Evolutionary conservation across 768 basidiomycete species (phyloP), one percentile per base, ranked within the genome.

Genomic region (Amanita exitialis): DNA sequence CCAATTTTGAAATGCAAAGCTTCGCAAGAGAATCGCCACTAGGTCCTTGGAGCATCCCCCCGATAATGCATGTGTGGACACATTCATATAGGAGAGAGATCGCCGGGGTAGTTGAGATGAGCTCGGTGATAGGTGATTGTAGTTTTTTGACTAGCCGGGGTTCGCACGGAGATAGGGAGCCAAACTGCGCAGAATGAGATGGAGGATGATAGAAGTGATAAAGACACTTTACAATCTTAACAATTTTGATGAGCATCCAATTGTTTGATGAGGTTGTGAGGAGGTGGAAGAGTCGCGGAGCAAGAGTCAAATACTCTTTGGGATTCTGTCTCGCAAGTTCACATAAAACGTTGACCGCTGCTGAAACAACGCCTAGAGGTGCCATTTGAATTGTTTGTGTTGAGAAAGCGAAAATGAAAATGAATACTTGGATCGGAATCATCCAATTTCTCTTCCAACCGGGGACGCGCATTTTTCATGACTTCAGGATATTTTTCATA

Each of bases 231-330:
- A 93, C 95, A 65, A 98, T 66, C 69, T 99, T 99, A 63, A 98
- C 83, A 49, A 98, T 86, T 69, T 99, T 99, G 66, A 99, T 99
- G 53, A 99, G 77, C 90, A 98, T 95, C 96, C 96, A 99, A 59
- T 99, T 99, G 65, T 99, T 98, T 8, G 89, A 86, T 9, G 92
- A 92, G 2, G 85, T 91, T 0, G 91, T 96, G 53, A 99, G 70
- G 9, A 98, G 76, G 59, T 89, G 90, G 65, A 98, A 99, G 49
- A 98, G 66, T 58, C 89, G 88, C 8, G 96, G 96, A 2, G 95
- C 96, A 36, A 99, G 68, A 3, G 82, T 73, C 6, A 99, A 74
- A 62, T 91, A 93, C 53, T 88, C 86, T 53, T 71, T 68, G 6
- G 94, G 91, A 54, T 83, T 83, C 41, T 77, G 73, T 52, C 90